Percentiles rank a stretch among this genome's conserved stretches.
Conservation (phyloP, 1,139 yeast species). For the Pichia sp. region DNA sequence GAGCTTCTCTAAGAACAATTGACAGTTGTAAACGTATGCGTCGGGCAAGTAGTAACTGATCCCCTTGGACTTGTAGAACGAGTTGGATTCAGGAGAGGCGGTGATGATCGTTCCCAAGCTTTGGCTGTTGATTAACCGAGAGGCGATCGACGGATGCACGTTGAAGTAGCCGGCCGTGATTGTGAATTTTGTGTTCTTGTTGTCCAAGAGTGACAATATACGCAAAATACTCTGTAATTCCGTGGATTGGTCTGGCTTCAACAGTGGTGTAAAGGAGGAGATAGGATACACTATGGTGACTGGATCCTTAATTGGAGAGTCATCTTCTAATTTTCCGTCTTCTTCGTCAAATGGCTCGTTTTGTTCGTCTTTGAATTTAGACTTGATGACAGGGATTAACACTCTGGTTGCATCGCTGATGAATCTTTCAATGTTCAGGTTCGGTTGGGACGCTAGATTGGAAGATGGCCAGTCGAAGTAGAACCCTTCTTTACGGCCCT, state of each 20-base stretch:
- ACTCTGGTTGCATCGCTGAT: conserved; percentile 55
- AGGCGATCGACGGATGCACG: conserved; percentile 73
- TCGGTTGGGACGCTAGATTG: conserved; percentile 76
- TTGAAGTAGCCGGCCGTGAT: conserved; percentile 98
- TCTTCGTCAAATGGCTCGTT: conserved; percentile 26
- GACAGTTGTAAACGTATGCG: conserved; percentile 80
- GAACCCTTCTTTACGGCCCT: conserved; percentile 48
- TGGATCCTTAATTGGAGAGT: conserved; percentile 28
- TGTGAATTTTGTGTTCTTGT: conserved; percentile 66
- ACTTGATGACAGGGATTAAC: conserved; percentile 55
- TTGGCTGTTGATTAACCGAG: conserved; percentile 55
- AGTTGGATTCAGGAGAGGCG: conserved; percentile 92
- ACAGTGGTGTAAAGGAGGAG: conserved; percentile 85
- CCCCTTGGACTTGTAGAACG: conserved; percentile 85
- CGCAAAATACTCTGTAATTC: conserved; percentile 72
- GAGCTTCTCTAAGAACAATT: conserved; percentile 55
- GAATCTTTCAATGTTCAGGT: conserved; percentile 54
- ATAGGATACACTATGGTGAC: conserved; percentile 87
- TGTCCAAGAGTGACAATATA: conserved; percentile 57
- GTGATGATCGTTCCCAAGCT: conserved; percentile 77
- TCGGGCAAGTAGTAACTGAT: conserved; percentile 80
- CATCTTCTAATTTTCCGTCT: conserved; percentile 42
- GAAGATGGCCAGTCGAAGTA: conserved; percentile 70
- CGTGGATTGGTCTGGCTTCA: conserved; percentile 66
- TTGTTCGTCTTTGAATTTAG: conserved; percentile 16